phyloP scores from a whole-genome alignment of 768 basidiomycete genomes.

The Phanerodontia chrysosporium region DNA sequence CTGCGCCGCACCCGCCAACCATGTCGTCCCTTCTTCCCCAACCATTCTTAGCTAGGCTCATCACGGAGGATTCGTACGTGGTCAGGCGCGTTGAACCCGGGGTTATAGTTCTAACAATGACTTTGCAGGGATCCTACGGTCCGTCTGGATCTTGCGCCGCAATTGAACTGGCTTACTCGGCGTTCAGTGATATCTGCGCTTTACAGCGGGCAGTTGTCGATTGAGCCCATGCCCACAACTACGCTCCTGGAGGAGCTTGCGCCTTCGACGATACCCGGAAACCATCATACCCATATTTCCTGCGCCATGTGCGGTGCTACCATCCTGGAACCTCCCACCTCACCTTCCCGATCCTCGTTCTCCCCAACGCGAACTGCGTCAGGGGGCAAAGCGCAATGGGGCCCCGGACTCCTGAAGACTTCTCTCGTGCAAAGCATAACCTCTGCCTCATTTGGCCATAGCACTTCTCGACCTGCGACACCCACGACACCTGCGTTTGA shows the following conservation, averaged over 20 bases:
- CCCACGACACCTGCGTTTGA: conserved; percentile 29
- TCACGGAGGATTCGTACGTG: conserved; percentile 83
- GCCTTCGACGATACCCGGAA: conserved; percentile 39
- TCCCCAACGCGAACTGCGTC: conserved; percentile 27
- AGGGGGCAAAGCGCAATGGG: conserved; percentile 36
- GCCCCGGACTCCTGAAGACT: conserved; percentile 59
- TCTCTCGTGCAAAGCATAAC: conserved; percentile 33
- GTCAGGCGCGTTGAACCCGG: background rate
- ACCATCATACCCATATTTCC: conserved; percentile 47
- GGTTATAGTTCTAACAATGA: conserved; percentile 10
- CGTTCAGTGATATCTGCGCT: conserved; percentile 82
- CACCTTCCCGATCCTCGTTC: conserved; percentile 28
- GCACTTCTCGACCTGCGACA: conserved; percentile 18
- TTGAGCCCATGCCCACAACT: conserved; percentile 76
- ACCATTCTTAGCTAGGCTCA: conserved; percentile 73
- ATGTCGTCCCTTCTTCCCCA: conserved; percentile 73
- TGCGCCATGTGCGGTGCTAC: conserved; percentile 79
- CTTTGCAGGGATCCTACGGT: conserved; percentile 78
- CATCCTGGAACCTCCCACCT: conserved; percentile 34
- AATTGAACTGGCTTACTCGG: conserved; percentile 90
- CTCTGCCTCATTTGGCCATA: conserved; percentile 8
- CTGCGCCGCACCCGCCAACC: conserved; percentile 55
- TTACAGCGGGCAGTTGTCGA: conserved; percentile 77
- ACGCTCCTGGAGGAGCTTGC: conserved; percentile 55
- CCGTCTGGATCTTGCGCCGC: conserved; percentile 89